These are phyloP conservation scores for Teratosphaeria epicoccoides DNA, from an alignment of 2,329 filamentous ascomycete species.

Conservation along the genomic window DNA sequence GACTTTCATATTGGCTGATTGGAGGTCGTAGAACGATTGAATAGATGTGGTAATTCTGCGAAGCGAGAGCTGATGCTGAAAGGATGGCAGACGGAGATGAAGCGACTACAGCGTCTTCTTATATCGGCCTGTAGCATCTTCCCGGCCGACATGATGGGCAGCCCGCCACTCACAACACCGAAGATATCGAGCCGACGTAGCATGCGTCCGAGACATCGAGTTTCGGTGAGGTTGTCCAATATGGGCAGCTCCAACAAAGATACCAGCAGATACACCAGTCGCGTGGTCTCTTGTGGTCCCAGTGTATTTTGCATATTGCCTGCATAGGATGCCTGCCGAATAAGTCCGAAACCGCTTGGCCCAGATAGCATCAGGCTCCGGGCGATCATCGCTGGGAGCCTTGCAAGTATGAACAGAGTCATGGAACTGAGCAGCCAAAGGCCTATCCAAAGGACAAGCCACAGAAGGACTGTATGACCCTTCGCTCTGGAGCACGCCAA, in stretches of 20 bases:
- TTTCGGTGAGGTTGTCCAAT: not conserved
- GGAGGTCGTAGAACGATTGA: conserved; percentile 1
- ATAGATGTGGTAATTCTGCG: not conserved
- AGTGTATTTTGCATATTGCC: not conserved
- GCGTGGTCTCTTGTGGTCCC: not conserved
- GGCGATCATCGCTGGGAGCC: not conserved
- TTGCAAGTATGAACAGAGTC: not conserved
- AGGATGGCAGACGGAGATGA: not conserved
- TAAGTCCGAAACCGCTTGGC: not conserved
- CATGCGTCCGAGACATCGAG: not conserved
- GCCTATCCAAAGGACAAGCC: not conserved
- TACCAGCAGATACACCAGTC: not conserved
- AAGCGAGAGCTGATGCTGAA: not conserved
- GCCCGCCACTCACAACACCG: not conserved
- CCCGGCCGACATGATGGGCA: not conserved
- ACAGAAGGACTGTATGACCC: not conserved
- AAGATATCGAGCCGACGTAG: not conserved
- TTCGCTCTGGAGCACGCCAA: not conserved
- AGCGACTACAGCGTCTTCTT: not conserved
- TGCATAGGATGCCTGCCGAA: not conserved
- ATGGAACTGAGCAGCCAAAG: not conserved
- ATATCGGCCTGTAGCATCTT: not conserved
- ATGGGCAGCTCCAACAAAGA: not conserved
- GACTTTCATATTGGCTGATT: conserved; percentile 38
- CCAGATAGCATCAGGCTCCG: not conserved